Conservation (phyloP, 768 basidiomycete species). For the Zangia roseola region DNA sequence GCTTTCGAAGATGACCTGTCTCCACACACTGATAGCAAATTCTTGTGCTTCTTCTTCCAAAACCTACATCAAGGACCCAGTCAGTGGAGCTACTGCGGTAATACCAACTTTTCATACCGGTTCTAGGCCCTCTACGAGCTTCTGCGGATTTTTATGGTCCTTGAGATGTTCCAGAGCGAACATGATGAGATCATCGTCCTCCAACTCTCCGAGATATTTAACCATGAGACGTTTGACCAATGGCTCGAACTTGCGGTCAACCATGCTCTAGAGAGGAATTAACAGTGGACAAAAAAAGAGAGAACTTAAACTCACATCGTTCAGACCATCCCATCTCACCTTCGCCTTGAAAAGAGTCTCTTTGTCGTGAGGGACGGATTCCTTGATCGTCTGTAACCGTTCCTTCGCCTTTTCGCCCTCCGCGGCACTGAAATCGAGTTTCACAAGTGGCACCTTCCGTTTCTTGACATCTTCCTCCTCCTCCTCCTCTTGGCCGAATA, state of each 20-base stretch:
- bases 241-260: constrained; percentile 85
- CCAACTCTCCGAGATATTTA: constrained; percentile 87
- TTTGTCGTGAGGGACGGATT: constrained; percentile 72
- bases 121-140: constrained; percentile 87
- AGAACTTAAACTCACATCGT: constrained; percentile 66
- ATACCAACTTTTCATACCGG: constrained; percentile 62
- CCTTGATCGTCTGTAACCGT: constrained; percentile 73
- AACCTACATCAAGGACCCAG: constrained; percentile 49
- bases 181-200: constrained; percentile 92
- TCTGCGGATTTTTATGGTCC: constrained; percentile 83
- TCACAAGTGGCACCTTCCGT: constrained; percentile 82
- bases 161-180: constrained; percentile 91
- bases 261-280: constrained; percentile 54
- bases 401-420: constrained; percentile 81
- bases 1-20: constrained; percentile 92
- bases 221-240: constrained; percentile 80
- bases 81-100: not conserved
- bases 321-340: constrained; percentile 89
- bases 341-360: constrained; percentile 80
- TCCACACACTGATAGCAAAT: constrained; percentile 79
- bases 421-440: constrained; percentile 84
- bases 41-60: constrained; percentile 89
- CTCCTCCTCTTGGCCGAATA: constrained; percentile 82
- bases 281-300: constrained; percentile 7
- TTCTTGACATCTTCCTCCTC: constrained; percentile 81